A percentile compares a stretch with the other conserved stretches of the same genome.
Evolutionary conservation across 257 asterid genomes (phyloP).

Genomic region (Rubia yunnanensis): DNA sequence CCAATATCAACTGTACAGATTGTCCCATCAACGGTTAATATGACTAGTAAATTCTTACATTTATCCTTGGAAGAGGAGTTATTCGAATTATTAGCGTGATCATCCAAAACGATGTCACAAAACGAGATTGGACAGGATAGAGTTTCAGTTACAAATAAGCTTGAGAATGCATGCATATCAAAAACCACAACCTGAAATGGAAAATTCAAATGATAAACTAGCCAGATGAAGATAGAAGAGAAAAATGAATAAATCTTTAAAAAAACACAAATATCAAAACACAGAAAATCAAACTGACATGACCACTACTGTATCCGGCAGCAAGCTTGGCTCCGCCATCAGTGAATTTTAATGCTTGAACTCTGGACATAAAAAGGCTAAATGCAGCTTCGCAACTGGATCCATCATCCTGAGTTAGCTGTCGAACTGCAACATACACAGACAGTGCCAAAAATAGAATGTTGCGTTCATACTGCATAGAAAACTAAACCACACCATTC

Average conservation of each 20-base stretch:
- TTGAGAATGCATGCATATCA: slow-evolving; percentile 58
- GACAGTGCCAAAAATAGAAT: not conserved
- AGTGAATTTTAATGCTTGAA: slow-evolving; percentile 52
- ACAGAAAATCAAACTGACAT: slow-evolving; percentile 37
- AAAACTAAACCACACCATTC: not conserved
- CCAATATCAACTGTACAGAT: slow-evolving; percentile 44
- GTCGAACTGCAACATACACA: slow-evolving; percentile 37
- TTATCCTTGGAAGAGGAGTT: slow-evolving; percentile 32
- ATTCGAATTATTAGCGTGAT: slow-evolving; percentile 27
- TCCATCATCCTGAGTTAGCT: slow-evolving; percentile 48
- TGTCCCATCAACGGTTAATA: slow-evolving; percentile 55
- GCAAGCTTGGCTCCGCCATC: slow-evolving; percentile 53
- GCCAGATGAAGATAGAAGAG: not conserved
- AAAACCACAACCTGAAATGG: slow-evolving; percentile 69
- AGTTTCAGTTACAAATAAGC: slow-evolving; percentile 44
- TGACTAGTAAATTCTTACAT: slow-evolving; percentile 37
- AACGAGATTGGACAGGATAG: slow-evolving; percentile 29
- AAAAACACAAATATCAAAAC: slow-evolving; percentile 4
- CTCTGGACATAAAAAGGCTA: slow-evolving; percentile 45
- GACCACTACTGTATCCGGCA: slow-evolving; percentile 62
- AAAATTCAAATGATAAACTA: slow-evolving; percentile 9
- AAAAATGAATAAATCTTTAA: not conserved
- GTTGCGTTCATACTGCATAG: not conserved
- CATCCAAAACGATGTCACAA: slow-evolving; percentile 29
- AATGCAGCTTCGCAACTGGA: slow-evolving; percentile 62